These are phyloP conservation scores for Russula emetica DNA, from an alignment of 768 basidiomycete species.

Conservation along the genomic window DNA sequence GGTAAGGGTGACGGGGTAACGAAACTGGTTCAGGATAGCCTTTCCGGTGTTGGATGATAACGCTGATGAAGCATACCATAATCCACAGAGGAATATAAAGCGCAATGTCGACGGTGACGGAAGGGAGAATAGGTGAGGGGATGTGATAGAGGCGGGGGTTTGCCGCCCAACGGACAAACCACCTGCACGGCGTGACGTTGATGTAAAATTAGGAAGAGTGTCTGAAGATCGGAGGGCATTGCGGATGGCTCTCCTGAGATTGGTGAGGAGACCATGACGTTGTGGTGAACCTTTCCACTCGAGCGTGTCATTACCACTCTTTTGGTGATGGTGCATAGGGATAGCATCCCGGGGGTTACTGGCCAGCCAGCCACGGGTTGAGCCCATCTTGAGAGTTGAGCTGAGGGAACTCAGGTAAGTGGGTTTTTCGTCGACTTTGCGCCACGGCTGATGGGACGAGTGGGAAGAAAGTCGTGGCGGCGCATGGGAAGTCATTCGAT, in stretches of 20 bases:
- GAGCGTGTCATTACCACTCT: neutral
- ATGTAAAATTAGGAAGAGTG: slow-evolving; percentile 12
- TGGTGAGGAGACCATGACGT: neutral
- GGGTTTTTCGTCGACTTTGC: slow-evolving; percentile 24
- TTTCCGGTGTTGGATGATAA: slow-evolving; percentile 97
- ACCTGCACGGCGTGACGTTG: slow-evolving; percentile 11
- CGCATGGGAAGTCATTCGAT: slow-evolving; percentile 15
- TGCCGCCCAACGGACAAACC: neutral
- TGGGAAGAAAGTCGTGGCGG: slow-evolving; percentile 20
- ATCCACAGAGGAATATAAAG: slow-evolving; percentile 76
- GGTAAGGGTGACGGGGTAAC: slow-evolving; percentile 93
- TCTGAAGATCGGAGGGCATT: slow-evolving; percentile 18
- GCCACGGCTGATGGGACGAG: slow-evolving; percentile 19
- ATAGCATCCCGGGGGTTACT: slow-evolving; percentile 7
- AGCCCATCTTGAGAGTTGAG: slow-evolving; percentile 24
- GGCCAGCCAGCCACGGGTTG: slow-evolving; percentile 24
- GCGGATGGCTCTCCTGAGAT: slow-evolving; percentile 14
- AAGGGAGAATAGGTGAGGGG: slow-evolving; percentile 10
- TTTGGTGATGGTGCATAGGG: slow-evolving; percentile 12
- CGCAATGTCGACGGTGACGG: slow-evolving; percentile 37
- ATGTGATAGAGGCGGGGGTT: slow-evolving; percentile 6
- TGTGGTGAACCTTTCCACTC: slow-evolving; percentile 8
- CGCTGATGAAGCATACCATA: slow-evolving; percentile 95
- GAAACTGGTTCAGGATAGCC: slow-evolving; percentile 86
- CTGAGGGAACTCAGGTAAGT: slow-evolving; percentile 20